Conservation (phyloP, 345 rosid species). For the Aquilaria sinensis region DNA sequence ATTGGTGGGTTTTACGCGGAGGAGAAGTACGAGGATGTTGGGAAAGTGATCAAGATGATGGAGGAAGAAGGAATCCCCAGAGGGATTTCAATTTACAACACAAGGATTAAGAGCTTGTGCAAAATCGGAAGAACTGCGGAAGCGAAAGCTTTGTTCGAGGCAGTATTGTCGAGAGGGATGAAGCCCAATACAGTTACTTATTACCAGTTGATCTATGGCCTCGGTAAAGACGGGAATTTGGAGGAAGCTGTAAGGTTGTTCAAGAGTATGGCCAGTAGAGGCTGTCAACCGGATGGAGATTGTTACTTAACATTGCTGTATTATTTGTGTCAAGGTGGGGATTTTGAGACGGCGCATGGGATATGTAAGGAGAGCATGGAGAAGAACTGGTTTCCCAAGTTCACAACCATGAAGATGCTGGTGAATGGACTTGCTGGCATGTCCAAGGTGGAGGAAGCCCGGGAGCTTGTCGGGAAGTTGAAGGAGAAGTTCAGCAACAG, state of each 20-base stretch:
- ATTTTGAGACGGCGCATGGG: conserved; percentile 54
- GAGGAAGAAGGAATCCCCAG: conserved; percentile 30
- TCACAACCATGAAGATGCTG: conserved; percentile 50
- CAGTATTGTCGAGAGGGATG: conserved; percentile 38
- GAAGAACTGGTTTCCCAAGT: conserved; percentile 68
- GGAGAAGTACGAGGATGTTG: conserved; percentile 67
- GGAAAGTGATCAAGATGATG: conserved; percentile 58
- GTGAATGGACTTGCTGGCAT: conserved; percentile 53
- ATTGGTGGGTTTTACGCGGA: conserved; percentile 68
- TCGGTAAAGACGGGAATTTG: conserved; percentile 49
- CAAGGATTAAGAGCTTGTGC: conserved; percentile 66
- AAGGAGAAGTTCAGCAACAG: conserved; percentile 53
- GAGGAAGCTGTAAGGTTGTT: conserved; percentile 70
- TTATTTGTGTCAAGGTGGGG: conserved; percentile 53
- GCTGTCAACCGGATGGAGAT: conserved; percentile 38
- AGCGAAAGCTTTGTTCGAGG: conserved; percentile 55
- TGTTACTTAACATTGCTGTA: conserved; percentile 53
- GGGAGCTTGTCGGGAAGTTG: conserved; percentile 39
- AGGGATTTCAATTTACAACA: conserved; percentile 44
- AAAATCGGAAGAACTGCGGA: conserved; percentile 47
- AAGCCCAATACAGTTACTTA: conserved; percentile 44
- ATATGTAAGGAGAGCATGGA: conserved; percentile 56
- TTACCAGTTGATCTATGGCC: conserved; percentile 66
- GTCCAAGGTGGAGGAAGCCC: conserved; percentile 58
- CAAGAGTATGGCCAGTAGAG: conserved; percentile 42